These are phyloP conservation scores for Lentinula detonsa DNA, from an alignment of 768 basidiomycete species.

Conservation along the genomic window DNA sequence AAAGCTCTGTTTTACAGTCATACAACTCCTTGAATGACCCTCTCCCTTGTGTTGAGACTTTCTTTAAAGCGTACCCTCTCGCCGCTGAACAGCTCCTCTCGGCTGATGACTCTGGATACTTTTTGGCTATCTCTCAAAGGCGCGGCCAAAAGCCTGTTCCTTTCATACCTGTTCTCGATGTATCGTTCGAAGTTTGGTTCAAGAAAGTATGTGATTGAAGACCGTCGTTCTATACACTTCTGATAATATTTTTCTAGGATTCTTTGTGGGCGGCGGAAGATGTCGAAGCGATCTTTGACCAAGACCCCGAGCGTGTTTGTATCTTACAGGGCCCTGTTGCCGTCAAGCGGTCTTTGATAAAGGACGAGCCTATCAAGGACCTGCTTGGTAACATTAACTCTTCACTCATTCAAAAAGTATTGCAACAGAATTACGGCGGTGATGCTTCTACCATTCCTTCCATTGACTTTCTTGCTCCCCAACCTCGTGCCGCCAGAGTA, in stretches of 20 bases:
- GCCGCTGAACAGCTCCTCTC: conserved; percentile 85
- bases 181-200: conserved; percentile 97
- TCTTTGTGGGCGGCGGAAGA: conserved; percentile 98
- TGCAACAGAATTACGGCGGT: conserved; percentile 71
- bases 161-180: conserved; percentile 94
- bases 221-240: conserved; percentile 4
- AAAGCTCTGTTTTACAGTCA: conserved; percentile 82
- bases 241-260: conserved; percentile 46
- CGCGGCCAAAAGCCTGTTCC: conserved; percentile 98
- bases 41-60: conserved; percentile 63
- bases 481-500: conserved; percentile 27
- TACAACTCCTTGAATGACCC: conserved; percentile 83
- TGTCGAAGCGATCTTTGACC: conserved; percentile 97
- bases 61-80: conserved; percentile 81
- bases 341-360: conserved; percentile 77
- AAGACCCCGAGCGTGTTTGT: conserved; percentile 96
- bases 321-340: conserved; percentile 97
- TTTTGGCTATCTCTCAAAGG: conserved; percentile 92
- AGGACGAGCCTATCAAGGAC: conserved; percentile 93
- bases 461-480: conserved; percentile 72
- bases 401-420: conserved; percentile 69
- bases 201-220: conserved; percentile 67
- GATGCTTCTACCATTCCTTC: conserved; percentile 72
- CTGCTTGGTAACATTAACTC: conserved; percentile 85
- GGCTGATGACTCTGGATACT: conserved; percentile 90